These are phyloP conservation scores for Annulohypoxylon maeteangense DNA, from an alignment of 495 filamentous ascomycete species.

Conservation along the genomic window DNA sequence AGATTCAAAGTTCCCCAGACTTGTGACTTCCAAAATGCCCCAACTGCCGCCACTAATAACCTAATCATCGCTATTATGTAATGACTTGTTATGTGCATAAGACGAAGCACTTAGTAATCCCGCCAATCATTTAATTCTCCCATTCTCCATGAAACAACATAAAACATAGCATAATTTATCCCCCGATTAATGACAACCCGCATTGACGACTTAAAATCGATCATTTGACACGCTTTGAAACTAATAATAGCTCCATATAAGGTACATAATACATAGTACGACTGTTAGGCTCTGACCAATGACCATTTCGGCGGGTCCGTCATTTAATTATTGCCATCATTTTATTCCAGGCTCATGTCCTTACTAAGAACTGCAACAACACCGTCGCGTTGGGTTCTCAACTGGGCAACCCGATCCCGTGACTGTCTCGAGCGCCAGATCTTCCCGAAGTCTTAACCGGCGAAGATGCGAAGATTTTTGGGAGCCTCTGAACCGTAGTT, in stretches of 20 bases:
- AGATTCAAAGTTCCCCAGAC: constrained; percentile 20
- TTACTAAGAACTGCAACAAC: constrained; percentile 17
- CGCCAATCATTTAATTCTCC: constrained; percentile 7
- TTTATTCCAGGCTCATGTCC: neutral
- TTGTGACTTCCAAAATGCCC: constrained; percentile 24
- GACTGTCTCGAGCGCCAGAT: constrained; percentile 33
- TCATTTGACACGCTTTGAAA: constrained; percentile 27
- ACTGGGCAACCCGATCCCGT: constrained; percentile 27
- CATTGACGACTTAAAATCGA: constrained; percentile 8
- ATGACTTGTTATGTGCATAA: neutral
- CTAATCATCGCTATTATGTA: neutral
- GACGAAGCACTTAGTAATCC: constrained; percentile 1
- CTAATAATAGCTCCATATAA: constrained; percentile 24
- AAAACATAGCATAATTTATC: neutral
- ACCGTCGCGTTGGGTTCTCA: constrained; percentile 16
- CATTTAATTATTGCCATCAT: constrained; percentile 1
- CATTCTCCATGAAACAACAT: constrained; percentile 4
- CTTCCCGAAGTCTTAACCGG: constrained; percentile 14
- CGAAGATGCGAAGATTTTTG: constrained; percentile 20
- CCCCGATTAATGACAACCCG: neutral
- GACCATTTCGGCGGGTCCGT: constrained; percentile 16
- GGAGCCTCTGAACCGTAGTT: constrained; percentile 30
- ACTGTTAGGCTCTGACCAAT: constrained; percentile 11
- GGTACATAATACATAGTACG: no score
- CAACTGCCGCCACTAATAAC: constrained; percentile 25